Conservation (phyloP, 768 basidiomycete species). For the Coprinellus micaceus region DNA sequence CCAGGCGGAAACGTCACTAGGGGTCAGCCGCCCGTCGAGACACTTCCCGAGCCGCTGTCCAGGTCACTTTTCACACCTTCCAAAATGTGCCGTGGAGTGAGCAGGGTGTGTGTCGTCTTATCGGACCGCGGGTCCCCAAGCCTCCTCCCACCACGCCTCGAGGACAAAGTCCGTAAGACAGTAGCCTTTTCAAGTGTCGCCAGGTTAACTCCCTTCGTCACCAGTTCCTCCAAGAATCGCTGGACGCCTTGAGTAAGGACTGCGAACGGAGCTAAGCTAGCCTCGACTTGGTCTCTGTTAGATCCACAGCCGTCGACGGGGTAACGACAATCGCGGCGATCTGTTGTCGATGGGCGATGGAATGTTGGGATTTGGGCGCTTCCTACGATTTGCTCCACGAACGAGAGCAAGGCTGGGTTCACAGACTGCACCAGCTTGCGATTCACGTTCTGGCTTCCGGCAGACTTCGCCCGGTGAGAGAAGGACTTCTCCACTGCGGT, state of each 20-base stretch:
- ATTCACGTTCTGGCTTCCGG: neutral
- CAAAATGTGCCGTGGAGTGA: slow-evolving; percentile 45
- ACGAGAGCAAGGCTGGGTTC: slow-evolving; percentile 4
- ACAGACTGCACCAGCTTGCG: slow-evolving; percentile 7
- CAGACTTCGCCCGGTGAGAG: neutral
- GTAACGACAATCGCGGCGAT: slow-evolving; percentile 15
- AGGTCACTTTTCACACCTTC: slow-evolving; percentile 29
- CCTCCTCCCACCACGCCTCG: slow-evolving; percentile 17
- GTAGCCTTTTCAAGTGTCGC: slow-evolving; percentile 30
- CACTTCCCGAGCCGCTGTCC: slow-evolving; percentile 14
- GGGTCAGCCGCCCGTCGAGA: slow-evolving; percentile 10
- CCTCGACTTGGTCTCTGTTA: slow-evolving; percentile 26
- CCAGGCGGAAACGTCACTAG: neutral
- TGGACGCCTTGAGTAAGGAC: slow-evolving; percentile 33
- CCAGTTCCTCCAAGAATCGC: slow-evolving; percentile 32
- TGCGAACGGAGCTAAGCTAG: slow-evolving; percentile 37
- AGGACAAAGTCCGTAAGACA: slow-evolving; percentile 10
- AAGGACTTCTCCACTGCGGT: neutral
- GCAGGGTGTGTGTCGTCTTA: slow-evolving; percentile 18
- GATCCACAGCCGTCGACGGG: slow-evolving; percentile 29
- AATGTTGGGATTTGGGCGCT: slow-evolving; percentile 15
- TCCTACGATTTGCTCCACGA: slow-evolving; percentile 6
- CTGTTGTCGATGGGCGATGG: slow-evolving; percentile 6
- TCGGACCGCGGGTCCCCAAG: slow-evolving; percentile 13
- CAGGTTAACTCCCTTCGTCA: slow-evolving; percentile 35